Percentiles rank a stretch among this genome's conserved stretches.
Evolutionary conservation across 495 filamentous ascomycete genomes (phyloP).

Genomic region (Aspergillus nidulans): DNA sequence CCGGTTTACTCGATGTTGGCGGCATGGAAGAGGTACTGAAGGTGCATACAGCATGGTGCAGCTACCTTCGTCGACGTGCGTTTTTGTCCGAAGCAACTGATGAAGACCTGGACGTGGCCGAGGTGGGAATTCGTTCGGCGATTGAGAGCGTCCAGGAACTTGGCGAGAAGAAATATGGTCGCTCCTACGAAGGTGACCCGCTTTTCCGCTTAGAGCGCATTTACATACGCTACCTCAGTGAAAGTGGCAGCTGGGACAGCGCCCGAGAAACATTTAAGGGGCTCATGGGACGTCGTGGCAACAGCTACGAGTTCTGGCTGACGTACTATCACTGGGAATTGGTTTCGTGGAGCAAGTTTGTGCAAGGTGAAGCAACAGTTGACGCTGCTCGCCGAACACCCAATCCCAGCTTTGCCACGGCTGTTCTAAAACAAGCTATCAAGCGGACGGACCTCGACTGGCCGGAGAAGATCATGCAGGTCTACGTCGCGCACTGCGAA

Average conservation of each 20-base stretch:
- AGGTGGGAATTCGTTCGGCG: conserved; percentile 80
- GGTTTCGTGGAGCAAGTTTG: conserved; percentile 58
- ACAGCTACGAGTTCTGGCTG: conserved; percentile 89
- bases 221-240: conserved; percentile 82
- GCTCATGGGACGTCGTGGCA: conserved; percentile 60
- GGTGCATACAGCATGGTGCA: conserved; percentile 89
- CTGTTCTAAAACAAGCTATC: conserved; percentile 69
- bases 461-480: conserved; percentile 84
- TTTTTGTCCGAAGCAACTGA: conserved; percentile 74
- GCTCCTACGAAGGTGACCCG: conserved; percentile 76
- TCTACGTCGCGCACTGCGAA: conserved; percentile 79
- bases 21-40: conserved; percentile 84
- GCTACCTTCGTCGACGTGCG: conserved; percentile 78
- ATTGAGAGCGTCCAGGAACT: conserved; percentile 76
- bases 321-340: conserved; percentile 90
- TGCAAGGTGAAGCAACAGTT: conserved; percentile 42
- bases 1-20: conserved; percentile 64
- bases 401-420: conserved; percentile 62
- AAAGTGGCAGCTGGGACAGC: conserved; percentile 61
- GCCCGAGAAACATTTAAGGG: conserved; percentile 72
- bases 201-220: conserved; percentile 84
- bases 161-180: conserved; percentile 70
- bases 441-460: conserved; percentile 70
- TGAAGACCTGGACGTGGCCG: conserved; percentile 85
- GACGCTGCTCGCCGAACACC: conserved; percentile 44